phyloP scores from a whole-genome alignment of 73 alveolate genomes.

The Symbiodinium natans region DNA sequence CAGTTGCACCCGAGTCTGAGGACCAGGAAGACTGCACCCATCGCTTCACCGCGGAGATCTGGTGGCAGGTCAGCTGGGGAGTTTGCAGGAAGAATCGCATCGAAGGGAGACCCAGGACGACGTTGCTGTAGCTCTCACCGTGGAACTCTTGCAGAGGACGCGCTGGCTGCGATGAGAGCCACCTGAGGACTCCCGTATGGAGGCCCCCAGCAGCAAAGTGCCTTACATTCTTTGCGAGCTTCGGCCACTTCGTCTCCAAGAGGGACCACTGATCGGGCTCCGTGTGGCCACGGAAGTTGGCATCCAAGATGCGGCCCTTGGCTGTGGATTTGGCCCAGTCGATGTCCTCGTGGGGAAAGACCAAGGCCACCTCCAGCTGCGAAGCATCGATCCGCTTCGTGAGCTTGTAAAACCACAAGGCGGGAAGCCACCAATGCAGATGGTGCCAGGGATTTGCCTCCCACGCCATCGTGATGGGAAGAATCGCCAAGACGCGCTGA shows the following conservation, averaged over 20 bases:
- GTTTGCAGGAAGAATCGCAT: conserved; percentile 74
- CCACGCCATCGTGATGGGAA: conserved; percentile 79
- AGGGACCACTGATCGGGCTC: conserved; percentile 55
- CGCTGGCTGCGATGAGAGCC: conserved; percentile 44
- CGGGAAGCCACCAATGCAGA: conserved; percentile 88
- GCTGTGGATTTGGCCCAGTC: conserved; percentile 59
- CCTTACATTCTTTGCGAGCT: background rate
- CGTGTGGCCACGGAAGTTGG: conserved; percentile 31
- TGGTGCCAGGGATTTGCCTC: conserved; percentile 90
- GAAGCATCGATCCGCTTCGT: background rate
- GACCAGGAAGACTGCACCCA: background rate
- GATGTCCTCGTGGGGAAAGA: conserved; percentile 32
- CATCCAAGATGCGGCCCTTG: background rate
- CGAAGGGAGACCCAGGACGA: conserved; percentile 65
- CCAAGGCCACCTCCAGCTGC: conserved; percentile 42
- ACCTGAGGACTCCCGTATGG: conserved; percentile 19
- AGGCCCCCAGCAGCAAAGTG: background rate
- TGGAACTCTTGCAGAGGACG: conserved; percentile 16
- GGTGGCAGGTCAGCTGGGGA: conserved; percentile 21
- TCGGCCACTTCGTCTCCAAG: conserved; percentile 25
- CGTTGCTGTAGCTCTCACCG: conserved; percentile 33
- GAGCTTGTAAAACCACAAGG: conserved; percentile 29
- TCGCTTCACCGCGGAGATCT: background rate
- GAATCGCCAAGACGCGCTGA: conserved; percentile 18
- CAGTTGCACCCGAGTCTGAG: no score